Percentiles rank a stretch among this genome's conserved stretches.
These are phyloP conservation scores for Rhodotorula toruloides DNA, from an alignment of 768 basidiomycete species.

Conservation along the genomic window DNA sequence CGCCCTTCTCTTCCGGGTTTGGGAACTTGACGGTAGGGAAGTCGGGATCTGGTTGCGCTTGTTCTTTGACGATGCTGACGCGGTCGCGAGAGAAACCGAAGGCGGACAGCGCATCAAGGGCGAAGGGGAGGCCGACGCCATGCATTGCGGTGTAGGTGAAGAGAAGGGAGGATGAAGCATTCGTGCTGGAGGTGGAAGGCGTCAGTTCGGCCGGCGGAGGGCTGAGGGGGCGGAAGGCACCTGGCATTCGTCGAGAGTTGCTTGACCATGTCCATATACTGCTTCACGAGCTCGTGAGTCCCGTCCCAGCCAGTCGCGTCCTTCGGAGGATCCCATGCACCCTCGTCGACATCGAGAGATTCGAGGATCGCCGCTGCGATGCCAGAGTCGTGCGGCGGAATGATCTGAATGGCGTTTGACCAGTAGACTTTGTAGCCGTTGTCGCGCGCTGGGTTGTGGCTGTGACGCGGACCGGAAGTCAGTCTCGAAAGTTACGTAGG, in stretches of 20 bases:
- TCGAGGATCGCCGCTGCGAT: slow-evolving; percentile 63
- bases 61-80: slow-evolving; percentile 58
- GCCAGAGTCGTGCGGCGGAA: slow-evolving; percentile 72
- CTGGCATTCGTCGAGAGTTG: slow-evolving; percentile 39
- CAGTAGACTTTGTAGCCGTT: slow-evolving; percentile 68
- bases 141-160: slow-evolving; percentile 90
- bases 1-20: slow-evolving; percentile 86
- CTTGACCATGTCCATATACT: slow-evolving; percentile 55
- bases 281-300: slow-evolving; percentile 53
- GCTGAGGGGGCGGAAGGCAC: slow-evolving; percentile 1
- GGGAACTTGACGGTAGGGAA: slow-evolving; percentile 81
- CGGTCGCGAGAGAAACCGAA: slow-evolving; percentile 57
- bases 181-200: slow-evolving; percentile 35
- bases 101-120: slow-evolving; percentile 55
- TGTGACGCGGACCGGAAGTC: too few relatives aligned
- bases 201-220: background rate
- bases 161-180: slow-evolving; percentile 50
- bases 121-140: slow-evolving; percentile 70
- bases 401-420: slow-evolving; percentile 57
- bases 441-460: slow-evolving; percentile 81
- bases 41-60: slow-evolving; percentile 70
- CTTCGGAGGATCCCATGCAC: slow-evolving; percentile 49
- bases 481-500: too few relatives aligned
- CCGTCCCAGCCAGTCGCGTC: slow-evolving; percentile 47
- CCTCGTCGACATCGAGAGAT: slow-evolving; percentile 56